A percentile compares a stretch with the other conserved stretches of the same genome.
Evolutionary conservation across 2,329 filamentous ascomycete species (phyloP).

Genomic region (Ophiostoma sp.): DNA sequence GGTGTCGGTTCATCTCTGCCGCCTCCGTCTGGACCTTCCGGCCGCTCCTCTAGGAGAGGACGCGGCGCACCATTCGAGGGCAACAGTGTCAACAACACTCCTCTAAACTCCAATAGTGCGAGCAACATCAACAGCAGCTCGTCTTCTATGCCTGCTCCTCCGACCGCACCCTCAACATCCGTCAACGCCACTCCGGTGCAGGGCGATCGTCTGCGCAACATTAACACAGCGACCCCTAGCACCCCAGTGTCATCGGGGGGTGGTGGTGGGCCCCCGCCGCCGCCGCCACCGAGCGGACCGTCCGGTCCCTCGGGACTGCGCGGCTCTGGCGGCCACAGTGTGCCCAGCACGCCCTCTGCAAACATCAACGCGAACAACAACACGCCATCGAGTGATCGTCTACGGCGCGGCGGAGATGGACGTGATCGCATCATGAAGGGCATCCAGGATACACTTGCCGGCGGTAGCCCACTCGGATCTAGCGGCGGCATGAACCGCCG

Average conservation of each 20-base stretch:
- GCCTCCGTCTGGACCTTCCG: conserved; percentile 26
- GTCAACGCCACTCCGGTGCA: conserved; percentile 24
- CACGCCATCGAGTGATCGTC: conserved; percentile 33
- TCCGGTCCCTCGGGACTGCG: neutral
- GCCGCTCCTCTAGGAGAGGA: conserved; percentile 29
- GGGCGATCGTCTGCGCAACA: conserved; percentile 23
- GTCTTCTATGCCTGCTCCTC: neutral
- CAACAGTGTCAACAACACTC: neutral
- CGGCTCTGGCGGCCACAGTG: neutral
- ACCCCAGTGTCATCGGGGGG: too few relatives aligned
- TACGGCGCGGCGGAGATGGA: conserved; percentile 33
- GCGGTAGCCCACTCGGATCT: conserved; percentile 20
- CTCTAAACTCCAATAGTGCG: neutral
- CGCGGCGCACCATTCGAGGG: conserved; percentile 34
- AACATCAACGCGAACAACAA: neutral
- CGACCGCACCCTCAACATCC: conserved; percentile 20
- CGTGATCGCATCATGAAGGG: conserved; percentile 49
- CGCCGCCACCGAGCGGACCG: conserved; percentile 5
- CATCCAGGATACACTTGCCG: conserved; percentile 43
- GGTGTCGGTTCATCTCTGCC: conserved; percentile 33
- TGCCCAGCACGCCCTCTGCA: conserved; percentile 18
- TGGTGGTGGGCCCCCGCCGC: conserved; percentile 8
- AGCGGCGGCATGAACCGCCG: conserved; percentile 32
- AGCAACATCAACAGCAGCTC: too few relatives aligned
- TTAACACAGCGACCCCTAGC: neutral